These are phyloP conservation scores for Plantago coronopus DNA, from an alignment of 305 asterid species.

Conservation along the genomic window DNA sequence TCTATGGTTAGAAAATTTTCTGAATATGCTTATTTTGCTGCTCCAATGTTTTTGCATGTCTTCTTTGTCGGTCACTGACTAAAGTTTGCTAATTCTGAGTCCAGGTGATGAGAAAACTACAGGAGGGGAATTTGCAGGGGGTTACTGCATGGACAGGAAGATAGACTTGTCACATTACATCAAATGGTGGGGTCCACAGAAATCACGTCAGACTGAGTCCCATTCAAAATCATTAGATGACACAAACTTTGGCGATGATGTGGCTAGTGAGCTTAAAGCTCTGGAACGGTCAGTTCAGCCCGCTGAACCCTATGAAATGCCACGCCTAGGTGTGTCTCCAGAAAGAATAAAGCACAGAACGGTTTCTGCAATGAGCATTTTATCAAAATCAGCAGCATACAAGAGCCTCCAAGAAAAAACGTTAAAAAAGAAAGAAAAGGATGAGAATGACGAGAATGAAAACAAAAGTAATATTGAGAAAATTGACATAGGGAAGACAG, in stretches of 20 bases:
- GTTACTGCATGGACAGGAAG: constrained; percentile 70
- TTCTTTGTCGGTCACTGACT: constrained; percentile 15
- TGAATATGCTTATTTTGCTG: background rate
- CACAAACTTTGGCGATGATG: constrained; percentile 59
- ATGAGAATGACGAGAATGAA: constrained; percentile 70
- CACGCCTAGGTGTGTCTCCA: constrained; percentile 60
- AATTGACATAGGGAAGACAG: constrained; percentile 53
- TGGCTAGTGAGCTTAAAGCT: constrained; percentile 60
- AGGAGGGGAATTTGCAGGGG: constrained; percentile 59
- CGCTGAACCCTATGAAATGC: constrained; percentile 94
- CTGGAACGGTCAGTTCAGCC: constrained; percentile 53
- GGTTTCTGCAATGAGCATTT: constrained; percentile 73
- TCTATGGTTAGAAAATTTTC: constrained; percentile 50
- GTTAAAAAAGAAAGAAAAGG: constrained; percentile 57
- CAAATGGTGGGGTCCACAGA: constrained; percentile 90
- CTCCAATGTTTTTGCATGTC: background rate
- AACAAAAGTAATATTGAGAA: constrained; percentile 52
- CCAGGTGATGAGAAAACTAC: constrained; percentile 62
- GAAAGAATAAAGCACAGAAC: constrained; percentile 57
- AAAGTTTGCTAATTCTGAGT: constrained; percentile 26
- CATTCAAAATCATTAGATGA: constrained; percentile 65
- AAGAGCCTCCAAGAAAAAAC: constrained; percentile 73
- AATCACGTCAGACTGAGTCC: constrained; percentile 54
- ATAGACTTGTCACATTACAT: constrained; percentile 85
- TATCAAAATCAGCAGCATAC: constrained; percentile 75